Evolutionary conservation across 768 basidiomycete species (phyloP).

Genomic region (Hericium rajendrae): DNA sequence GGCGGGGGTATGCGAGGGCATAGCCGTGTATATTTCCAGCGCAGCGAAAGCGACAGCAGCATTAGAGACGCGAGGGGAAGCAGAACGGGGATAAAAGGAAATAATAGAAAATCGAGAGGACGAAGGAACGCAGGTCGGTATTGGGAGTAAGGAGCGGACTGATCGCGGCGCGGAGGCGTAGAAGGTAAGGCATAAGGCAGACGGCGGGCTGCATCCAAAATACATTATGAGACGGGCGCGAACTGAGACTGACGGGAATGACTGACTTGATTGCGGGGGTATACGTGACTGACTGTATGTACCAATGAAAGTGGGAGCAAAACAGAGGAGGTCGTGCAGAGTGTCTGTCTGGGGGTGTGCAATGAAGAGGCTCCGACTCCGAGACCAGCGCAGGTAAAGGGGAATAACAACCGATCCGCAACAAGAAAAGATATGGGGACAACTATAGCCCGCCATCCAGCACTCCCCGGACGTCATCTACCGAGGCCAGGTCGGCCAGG

Average conservation of each 20-base stretch:
- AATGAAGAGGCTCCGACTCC: neutral
- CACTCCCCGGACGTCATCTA: slow-evolving; percentile 87
- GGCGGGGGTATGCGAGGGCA: neutral
- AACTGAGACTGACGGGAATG: neutral
- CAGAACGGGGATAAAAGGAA: neutral
- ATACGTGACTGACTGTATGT: slow-evolving; percentile 17
- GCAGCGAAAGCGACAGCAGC: neutral
- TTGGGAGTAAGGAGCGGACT: neutral
- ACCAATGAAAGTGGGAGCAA: slow-evolving; percentile 15
- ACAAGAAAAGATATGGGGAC: neutral
- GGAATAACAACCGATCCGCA: neutral
- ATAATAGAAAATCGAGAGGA: neutral
- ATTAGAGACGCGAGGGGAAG: neutral
- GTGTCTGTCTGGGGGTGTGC: neutral
- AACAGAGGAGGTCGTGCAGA: slow-evolving; percentile 8
- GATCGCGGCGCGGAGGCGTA: neutral
- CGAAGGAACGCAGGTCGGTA: neutral
- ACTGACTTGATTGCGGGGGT: slow-evolving; percentile 4
- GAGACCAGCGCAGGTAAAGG: neutral
- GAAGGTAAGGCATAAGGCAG: neutral
- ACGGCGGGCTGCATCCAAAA: neutral
- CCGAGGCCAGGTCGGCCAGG: slow-evolving; percentile 75
- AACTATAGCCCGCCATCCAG: slow-evolving; percentile 73
- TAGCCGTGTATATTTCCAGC: neutral
- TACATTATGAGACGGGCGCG: neutral